Base-by-base conservation (phyloP, 352 stramenopile genomes). In the Phytophthora sp. region DNA sequence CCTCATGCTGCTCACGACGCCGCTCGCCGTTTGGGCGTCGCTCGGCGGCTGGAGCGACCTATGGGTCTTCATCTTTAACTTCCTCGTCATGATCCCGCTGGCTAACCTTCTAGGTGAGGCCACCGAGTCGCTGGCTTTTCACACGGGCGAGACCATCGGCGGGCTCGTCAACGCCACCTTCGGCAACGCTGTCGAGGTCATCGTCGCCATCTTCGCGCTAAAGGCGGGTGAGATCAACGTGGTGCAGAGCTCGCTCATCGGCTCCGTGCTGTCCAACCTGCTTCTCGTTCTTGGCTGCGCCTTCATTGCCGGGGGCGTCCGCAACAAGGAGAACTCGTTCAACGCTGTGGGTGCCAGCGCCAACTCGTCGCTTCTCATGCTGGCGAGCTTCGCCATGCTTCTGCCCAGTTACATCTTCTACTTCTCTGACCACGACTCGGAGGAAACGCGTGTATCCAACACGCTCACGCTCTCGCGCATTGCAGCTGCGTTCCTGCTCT, bases 101-200 rank as follows among this genome's bases (percentile, higher is more conserved):
- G 96, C 97, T 16, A 95, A 92, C 42, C 85, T 99, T 46, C 71
- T 99, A n/a, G 97, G 97, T 23, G 96, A 99, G 49, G 92, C 98
- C 18, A 99, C 97, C 15, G 97, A 99, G 81, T 94, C 98, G 76
- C 90, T 99, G 7, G 95, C 97, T 9, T 91, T 95, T 68, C 96
- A 99, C 78, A 99, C 96, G 39, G 97, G 94, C 66, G 94, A 98
- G 65, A 99, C 96, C 0, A 97, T 99, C 56, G 97, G 97, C 49
- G 97, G 97, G 0, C 82, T 99, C 12, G 85, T 99, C 29, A 99
- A 99, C 82, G 97, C 97, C 27, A 99, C 97, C 7, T 98, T 99
- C 74, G 97, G 97, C 57, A 99, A 99, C 82, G 94, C 96, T 7
- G 96, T 98, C 5, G 97, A 99, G 85, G 83, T 99, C 18, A 90